phyloP scores from a whole-genome alignment of 2,329 filamentous ascomycete genomes.

The Aschersonia sp. region DNA sequence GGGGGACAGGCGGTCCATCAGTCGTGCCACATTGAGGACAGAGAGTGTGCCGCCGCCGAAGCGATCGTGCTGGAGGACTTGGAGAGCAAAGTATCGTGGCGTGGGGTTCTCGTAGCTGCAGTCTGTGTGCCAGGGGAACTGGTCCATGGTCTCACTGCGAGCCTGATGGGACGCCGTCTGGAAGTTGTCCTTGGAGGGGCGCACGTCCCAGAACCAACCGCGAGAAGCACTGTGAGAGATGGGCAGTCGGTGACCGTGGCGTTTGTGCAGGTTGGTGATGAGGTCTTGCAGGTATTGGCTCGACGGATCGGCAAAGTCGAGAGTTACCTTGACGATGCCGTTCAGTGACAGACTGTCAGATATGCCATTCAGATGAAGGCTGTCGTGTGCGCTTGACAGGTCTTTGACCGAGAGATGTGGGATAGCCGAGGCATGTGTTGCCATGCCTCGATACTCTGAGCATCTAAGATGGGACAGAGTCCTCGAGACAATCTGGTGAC shows the following conservation, averaged over 20 bases:
- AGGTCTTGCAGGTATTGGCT: slow-evolving; percentile 20
- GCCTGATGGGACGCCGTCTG: slow-evolving; percentile 18
- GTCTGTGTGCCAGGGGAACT: slow-evolving; percentile 29
- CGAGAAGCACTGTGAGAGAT: slow-evolving; percentile 23
- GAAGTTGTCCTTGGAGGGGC: slow-evolving; percentile 13
- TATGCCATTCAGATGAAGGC: background rate
- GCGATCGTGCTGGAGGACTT: slow-evolving; percentile 24
- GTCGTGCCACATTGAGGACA: slow-evolving; percentile 17
- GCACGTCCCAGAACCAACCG: slow-evolving; percentile 30
- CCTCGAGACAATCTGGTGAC: background rate
- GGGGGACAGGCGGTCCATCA: slow-evolving; percentile 12
- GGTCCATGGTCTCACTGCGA: slow-evolving; percentile 24
- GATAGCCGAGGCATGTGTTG: background rate
- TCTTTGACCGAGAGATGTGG: background rate
- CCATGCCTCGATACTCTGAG: background rate
- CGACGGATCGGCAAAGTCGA: slow-evolving; percentile 16
- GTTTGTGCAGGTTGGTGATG: slow-evolving; percentile 16
- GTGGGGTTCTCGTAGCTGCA: slow-evolving; percentile 24
- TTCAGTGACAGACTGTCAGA: background rate
- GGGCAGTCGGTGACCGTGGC: slow-evolving; percentile 20
- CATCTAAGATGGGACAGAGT: background rate
- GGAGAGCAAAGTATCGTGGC: slow-evolving; percentile 24
- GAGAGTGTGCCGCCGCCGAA: slow-evolving; percentile 25
- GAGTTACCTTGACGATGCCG: slow-evolving; percentile 21
- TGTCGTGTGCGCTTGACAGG: background rate